Base-by-base conservation (phyloP, 2,329 filamentous ascomycete genomes). In the Tolypocladium tundrense region DNA sequence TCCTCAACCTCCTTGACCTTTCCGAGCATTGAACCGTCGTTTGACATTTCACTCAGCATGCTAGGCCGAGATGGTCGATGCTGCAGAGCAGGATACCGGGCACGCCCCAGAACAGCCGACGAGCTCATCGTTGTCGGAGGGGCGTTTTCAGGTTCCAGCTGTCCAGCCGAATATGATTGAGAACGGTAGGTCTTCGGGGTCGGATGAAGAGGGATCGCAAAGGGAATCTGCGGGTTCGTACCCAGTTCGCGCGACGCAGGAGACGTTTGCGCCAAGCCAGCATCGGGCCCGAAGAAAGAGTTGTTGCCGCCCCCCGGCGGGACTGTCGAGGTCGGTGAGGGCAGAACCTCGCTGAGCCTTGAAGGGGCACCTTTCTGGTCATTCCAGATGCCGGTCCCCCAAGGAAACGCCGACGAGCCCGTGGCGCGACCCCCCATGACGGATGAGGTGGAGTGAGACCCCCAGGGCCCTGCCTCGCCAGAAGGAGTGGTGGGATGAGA, bases 161-260 rank as follows among this genome's bases (percentile, higher is more conserved):
- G 92, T 5, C 92, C 92, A 53, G 96, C 93, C 0, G 93, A 97
- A 72, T 97, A 97, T 5, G 94, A 97, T 72, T 97, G 91, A 7
- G 94, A 99, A 50, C 94, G 87, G 66, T 96, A 94, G 1, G 90
- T 91, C 72, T 97, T 97, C 1, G 90, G 90, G 0, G 90, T 94
- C 1, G 93, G 91, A 62, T 96, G 90, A 24, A 96, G 79, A 4
- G 91, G 91, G 63, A 96, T 95, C 8, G 89, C 82, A 67, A 96
- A 96, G 1, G 91, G 90, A 57, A 96, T 88, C 61, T 93, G 85
- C 64, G 79, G 72, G 61, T 82, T 86, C 48, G 77, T 76, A 40
- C 71, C 79, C 64, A 71, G 79, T 64, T 81, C 82, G 68, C 78
- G 78, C 53, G 76, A 78, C 58, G 72, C 76, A 53, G 77, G 77